Conservation (phyloP, 768 basidiomycete genomes). For the Pisolithus tinctorius region DNA sequence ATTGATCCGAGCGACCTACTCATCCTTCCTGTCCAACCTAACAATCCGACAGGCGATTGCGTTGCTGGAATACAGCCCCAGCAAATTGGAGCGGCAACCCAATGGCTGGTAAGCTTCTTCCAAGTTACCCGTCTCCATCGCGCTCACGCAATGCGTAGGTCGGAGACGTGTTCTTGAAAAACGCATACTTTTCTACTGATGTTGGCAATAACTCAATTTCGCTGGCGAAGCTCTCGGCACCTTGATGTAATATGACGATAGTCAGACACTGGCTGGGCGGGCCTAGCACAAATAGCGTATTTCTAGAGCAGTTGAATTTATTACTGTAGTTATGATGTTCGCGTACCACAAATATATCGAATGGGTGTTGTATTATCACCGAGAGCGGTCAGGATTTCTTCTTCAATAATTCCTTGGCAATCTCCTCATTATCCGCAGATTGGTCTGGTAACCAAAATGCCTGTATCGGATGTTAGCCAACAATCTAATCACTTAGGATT, state of each 20-base stretch:
- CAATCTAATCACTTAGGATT: background rate
- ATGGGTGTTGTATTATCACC: background rate
- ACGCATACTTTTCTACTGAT: slow-evolving; percentile 65
- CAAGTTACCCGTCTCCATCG: background rate
- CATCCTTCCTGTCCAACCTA: slow-evolving; percentile 45
- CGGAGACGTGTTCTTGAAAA: slow-evolving; percentile 75
- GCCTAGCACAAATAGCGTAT: background rate
- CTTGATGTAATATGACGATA: slow-evolving; percentile 3
- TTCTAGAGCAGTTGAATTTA: background rate
- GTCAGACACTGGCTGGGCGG: slow-evolving; percentile 7
- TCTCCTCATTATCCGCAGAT: slow-evolving; percentile 60
- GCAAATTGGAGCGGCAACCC: slow-evolving; percentile 46
- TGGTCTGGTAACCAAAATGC: slow-evolving; percentile 66
- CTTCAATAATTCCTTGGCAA: slow-evolving; percentile 63
- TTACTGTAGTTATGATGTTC: background rate
- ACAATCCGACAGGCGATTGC: slow-evolving; percentile 54
- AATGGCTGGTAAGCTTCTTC: slow-evolving; percentile 57
- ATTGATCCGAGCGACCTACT: slow-evolving; percentile 65
- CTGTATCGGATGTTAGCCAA: slow-evolving; percentile 25
- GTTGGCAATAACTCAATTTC: slow-evolving; percentile 50
- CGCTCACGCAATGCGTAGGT: slow-evolving; percentile 23
- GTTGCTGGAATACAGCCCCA: slow-evolving; percentile 64
- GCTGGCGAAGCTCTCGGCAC: slow-evolving; percentile 46
- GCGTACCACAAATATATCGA: background rate
- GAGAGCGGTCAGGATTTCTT: slow-evolving; percentile 30